Conservation (phyloP, 2,329 filamentous ascomycete genomes). For the Microsporum audouinii region DNA sequence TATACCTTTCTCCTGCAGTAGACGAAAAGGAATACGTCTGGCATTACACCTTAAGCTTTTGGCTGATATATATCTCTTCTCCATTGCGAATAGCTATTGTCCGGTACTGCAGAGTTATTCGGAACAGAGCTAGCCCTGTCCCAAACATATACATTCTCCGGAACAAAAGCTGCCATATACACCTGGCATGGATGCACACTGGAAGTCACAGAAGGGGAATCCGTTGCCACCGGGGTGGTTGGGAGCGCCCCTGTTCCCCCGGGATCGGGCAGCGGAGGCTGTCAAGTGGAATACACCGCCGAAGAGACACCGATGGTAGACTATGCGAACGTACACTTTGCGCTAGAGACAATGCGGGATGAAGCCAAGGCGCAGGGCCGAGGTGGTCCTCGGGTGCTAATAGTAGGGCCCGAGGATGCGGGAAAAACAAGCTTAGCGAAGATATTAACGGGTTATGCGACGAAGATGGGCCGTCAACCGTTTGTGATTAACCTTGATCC, state of each 20-base stretch:
- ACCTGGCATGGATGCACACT: slow-evolving; percentile 86
- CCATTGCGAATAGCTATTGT: slow-evolving; percentile 48
- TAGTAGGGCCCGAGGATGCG: slow-evolving; percentile 64
- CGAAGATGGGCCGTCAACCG: slow-evolving; percentile 60
- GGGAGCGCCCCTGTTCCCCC: slow-evolving; percentile 12
- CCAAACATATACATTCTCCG: slow-evolving; percentile 67
- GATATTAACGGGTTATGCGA: slow-evolving; percentile 68
- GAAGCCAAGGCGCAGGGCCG: slow-evolving; percentile 41
- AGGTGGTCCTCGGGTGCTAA: slow-evolving; percentile 67
- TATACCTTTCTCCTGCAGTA: too few relatives aligned
- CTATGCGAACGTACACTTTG: slow-evolving; percentile 78
- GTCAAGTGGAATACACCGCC: slow-evolving; percentile 55
- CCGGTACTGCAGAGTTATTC: slow-evolving; percentile 83
- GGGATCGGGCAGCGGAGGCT: slow-evolving; percentile 46
- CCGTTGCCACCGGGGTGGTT: slow-evolving; percentile 24
- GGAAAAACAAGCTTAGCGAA: slow-evolving; percentile 77
- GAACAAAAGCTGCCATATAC: slow-evolving; percentile 75
- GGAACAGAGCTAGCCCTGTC: slow-evolving; percentile 82
- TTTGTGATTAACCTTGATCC: slow-evolving; percentile 78
- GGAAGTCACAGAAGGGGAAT: slow-evolving; percentile 56
- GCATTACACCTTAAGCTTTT: neutral
- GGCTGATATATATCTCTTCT: slow-evolving; percentile 21
- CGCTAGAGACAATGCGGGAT: slow-evolving; percentile 61
- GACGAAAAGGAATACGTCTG: neutral
- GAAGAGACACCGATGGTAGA: slow-evolving; percentile 72